A percentile compares a stretch with the other conserved stretches of the same genome.
Conservation (phyloP, 176 grass and related monocot species). For the Carex littledalei region DNA sequence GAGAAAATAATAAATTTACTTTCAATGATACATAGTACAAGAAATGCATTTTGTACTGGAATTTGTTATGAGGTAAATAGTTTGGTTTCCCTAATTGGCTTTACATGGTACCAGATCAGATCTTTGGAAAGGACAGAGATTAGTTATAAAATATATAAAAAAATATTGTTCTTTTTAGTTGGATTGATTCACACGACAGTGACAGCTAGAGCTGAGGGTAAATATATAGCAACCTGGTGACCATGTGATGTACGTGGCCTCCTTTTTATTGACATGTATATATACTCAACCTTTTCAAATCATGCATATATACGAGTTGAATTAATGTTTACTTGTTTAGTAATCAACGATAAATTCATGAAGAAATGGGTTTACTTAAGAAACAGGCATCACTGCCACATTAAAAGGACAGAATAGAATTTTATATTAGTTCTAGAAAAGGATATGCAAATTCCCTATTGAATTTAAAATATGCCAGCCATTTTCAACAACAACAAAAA, state of each 20-base stretch:
- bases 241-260: conserved; percentile 11
- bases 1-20: conserved; percentile 9
- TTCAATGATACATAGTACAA: neutral
- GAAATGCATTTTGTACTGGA: conserved; percentile 4
- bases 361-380: neutral
- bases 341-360: neutral
- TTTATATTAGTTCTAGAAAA: neutral
- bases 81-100: neutral
- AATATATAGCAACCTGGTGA: conserved; percentile 12
- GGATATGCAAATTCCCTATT: neutral
- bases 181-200: conserved; percentile 17
- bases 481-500: neutral
- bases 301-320: neutral
- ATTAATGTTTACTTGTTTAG: neutral
- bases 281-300: neutral
- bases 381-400: neutral
- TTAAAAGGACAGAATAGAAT: neutral
- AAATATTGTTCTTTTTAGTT: neutral
- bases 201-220: conserved; percentile 12
- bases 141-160: conserved; percentile 12
- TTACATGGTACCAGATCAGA: conserved; percentile 18
- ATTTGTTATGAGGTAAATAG: neutral
- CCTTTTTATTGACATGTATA: neutral
- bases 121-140: conserved; percentile 19
- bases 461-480: neutral